phyloP scores from a whole-genome alignment of 1,284 basidiomycete genomes.

The Pseudozyma pruni region DNA sequence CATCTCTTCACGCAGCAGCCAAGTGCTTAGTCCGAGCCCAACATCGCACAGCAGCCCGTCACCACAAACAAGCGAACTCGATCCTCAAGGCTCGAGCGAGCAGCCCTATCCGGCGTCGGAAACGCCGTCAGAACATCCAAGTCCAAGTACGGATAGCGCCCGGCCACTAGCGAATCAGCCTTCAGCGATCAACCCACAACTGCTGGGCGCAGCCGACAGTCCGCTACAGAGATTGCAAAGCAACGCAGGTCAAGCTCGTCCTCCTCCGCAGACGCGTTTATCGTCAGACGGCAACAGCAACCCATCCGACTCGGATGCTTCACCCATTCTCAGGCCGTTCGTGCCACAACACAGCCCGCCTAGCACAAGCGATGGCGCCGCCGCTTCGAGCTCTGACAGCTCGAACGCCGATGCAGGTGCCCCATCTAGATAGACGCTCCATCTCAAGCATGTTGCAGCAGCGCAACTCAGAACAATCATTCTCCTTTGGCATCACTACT shows the following conservation, averaged over 20 bases:
- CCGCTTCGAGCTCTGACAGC: slow-evolving; percentile 5
- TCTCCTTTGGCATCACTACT: no score
- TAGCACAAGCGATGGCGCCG: slow-evolving; percentile 12
- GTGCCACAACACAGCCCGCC: slow-evolving; percentile 17
- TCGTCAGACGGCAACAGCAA: slow-evolving; percentile 27
- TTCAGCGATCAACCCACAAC: slow-evolving; percentile 13
- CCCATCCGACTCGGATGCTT: slow-evolving; percentile 27
- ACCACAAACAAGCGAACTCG: not conserved
- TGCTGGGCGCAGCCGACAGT: slow-evolving; percentile 27
- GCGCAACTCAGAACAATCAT: not conserved
- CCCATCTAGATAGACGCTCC: slow-evolving; percentile 5
- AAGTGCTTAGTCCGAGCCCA: slow-evolving; percentile 12
- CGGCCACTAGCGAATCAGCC: not conserved
- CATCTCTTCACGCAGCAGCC: slow-evolving; percentile 24
- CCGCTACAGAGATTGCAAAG: slow-evolving; percentile 40
- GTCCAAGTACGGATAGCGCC: not conserved
- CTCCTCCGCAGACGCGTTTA: slow-evolving; percentile 10
- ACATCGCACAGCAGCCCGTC: slow-evolving; percentile 20
- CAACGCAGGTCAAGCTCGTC: slow-evolving; percentile 12
- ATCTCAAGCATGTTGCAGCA: slow-evolving; percentile 3
- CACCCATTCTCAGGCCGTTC: slow-evolving; percentile 46
- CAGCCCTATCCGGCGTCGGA: not conserved
- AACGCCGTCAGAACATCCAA: slow-evolving; percentile 3
- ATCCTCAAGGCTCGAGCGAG: not conserved
- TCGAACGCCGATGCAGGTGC: slow-evolving; percentile 10